Base-by-base conservation (phyloP, 2,329 filamentous ascomycete genomes). In the Ilyonectria mors-panacis region DNA sequence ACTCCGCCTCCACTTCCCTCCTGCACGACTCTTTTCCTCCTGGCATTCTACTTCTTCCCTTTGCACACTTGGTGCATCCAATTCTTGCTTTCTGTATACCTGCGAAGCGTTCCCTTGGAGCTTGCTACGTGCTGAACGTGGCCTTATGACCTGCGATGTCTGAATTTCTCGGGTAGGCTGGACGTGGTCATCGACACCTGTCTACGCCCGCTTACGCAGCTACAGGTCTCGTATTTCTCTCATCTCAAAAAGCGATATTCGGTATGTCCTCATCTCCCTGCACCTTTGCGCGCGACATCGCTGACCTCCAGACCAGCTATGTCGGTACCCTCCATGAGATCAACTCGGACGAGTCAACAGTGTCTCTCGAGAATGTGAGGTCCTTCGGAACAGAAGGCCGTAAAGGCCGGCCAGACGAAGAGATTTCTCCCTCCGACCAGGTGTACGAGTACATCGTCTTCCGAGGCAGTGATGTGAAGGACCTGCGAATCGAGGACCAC, bases 391-490 rank as follows among this genome's bases (percentile, higher is more conserved):
- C 96, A 33, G 96, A 99, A 85, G 95, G 94, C 63, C 93, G 96
- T 72, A 92, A 92, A 78, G 89, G 87, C 73, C 91, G 92, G 74
- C 91, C 92, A 19, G 89, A 92, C 19, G 93, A 97, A 71, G 95
- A 97, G 83, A 93, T 97, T 65, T 84, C 92, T 42, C 89, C 94
- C 4, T 95, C 94, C 37, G 92, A 96, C 69, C 93, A 93, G 79
- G 89, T 97, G 78, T 99, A 98, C 85, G 96, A 98, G 80, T 98
- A 98, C 85, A 98, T 99, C 78, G 94, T 99, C 72, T 99, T 99
- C 83, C 92, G 95, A 68, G 96, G 96, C 75, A 98, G 94, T 81
- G 96, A 99, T 85, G 96, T 99, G 79, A 99, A 99, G 84, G 96
- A 99, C 81, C 87, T 99, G 77, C 93, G 94, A 76, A 95, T 99